phyloP scores from a whole-genome alignment of 1,139 yeast species.

The Saccharomyces pastorianus region DNA sequence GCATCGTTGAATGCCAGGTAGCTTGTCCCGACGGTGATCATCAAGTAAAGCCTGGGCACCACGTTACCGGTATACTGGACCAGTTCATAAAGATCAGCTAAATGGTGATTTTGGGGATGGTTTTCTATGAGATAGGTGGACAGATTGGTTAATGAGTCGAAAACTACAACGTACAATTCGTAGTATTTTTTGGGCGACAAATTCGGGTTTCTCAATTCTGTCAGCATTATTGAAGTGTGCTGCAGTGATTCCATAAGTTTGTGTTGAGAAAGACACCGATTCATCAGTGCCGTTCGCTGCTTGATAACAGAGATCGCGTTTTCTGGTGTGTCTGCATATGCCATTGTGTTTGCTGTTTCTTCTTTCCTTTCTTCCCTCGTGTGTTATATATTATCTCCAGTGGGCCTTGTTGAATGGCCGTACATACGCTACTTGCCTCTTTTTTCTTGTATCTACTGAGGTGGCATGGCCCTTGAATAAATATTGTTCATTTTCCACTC shows the following conservation, averaged over 20 bases:
- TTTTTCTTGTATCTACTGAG: neutral
- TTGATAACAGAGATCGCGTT: constrained; percentile 37
- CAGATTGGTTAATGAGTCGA: constrained; percentile 71
- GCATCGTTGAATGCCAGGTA: constrained; percentile 73
- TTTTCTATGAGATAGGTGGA: constrained; percentile 57
- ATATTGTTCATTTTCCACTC: neutral
- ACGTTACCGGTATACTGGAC: constrained; percentile 95
- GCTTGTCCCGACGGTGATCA: constrained; percentile 92
- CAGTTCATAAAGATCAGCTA: constrained; percentile 85
- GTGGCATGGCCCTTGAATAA: neutral
- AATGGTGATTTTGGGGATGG: constrained; percentile 59
- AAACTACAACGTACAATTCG: constrained; percentile 78
- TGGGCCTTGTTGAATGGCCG: neutral
- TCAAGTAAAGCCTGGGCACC: constrained; percentile 81
- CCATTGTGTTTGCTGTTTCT: constrained; percentile 11
- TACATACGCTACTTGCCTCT: neutral
- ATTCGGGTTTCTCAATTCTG: constrained; percentile 69
- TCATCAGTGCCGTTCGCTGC: constrained; percentile 70
- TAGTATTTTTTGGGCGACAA: constrained; percentile 88
- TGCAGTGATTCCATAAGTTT: constrained; percentile 82
- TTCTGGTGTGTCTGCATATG: constrained; percentile 26
- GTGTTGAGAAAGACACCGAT: constrained; percentile 57
- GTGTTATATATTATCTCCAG: neutral
- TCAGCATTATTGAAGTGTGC: constrained; percentile 75
- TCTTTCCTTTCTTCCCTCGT: neutral